Evolutionary conservation across 148 eudicot species (phyloP).

Genomic region (Vaccinium darrowii): DNA sequence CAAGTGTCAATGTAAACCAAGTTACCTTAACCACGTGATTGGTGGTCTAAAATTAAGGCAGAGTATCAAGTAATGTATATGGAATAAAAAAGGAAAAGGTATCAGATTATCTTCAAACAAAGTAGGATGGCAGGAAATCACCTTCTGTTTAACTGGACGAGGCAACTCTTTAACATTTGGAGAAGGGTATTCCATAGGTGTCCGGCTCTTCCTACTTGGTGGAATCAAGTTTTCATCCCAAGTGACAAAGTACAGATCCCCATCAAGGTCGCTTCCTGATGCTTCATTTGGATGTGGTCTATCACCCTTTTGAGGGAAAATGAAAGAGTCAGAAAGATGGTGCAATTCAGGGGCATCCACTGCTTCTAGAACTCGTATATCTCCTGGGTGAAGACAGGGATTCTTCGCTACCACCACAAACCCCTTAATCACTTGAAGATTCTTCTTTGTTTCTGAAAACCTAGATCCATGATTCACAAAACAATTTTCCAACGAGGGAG

Average conservation of each 20-base stretch:
- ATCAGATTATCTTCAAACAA: not conserved
- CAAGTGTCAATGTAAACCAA: not conserved
- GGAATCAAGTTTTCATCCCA: slow-evolving; percentile 87
- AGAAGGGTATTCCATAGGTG: slow-evolving; percentile 78
- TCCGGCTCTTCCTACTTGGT: slow-evolving; percentile 75
- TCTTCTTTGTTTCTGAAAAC: slow-evolving; percentile 47
- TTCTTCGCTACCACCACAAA: slow-evolving; percentile 73
- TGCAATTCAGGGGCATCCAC: slow-evolving; percentile 64
- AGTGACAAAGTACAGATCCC: slow-evolving; percentile 83
- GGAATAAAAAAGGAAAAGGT: not conserved
- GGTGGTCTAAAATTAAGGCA: not conserved
- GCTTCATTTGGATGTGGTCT: slow-evolving; percentile 91
- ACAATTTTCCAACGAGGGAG: slow-evolving; percentile 60
- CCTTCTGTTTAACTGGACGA: slow-evolving; percentile 53
- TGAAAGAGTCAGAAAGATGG: slow-evolving; percentile 76
- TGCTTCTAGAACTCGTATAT: slow-evolving; percentile 76
- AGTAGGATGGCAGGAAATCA: slow-evolving; percentile 26
- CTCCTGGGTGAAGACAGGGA: slow-evolving; percentile 98
- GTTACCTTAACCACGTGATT: not conserved
- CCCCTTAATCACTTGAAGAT: slow-evolving; percentile 54
- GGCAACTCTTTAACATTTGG: slow-evolving; percentile 38
- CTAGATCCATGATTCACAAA: slow-evolving; percentile 66
- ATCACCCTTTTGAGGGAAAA: slow-evolving; percentile 89
- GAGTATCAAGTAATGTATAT: not conserved
- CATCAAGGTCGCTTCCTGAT: slow-evolving; percentile 95